A percentile compares a stretch with the other conserved stretches of the same genome.
phyloP scores from a whole-genome alignment of 2,329 filamentous ascomycete genomes.

The Cyphellophora attinorum region DNA sequence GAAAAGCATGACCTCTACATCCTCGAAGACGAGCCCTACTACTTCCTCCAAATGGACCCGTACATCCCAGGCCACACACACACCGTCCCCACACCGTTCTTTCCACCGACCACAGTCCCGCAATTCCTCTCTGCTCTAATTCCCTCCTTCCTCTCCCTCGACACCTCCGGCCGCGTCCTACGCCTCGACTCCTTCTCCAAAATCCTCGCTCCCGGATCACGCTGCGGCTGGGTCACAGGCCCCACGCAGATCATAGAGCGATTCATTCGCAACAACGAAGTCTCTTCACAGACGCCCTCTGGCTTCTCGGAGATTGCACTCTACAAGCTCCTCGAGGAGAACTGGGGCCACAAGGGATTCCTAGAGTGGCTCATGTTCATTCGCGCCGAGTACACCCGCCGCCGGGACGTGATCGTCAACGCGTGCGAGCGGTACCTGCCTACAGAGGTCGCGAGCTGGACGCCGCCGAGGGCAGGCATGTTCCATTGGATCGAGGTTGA shows the following conservation, averaged over 20 bases:
- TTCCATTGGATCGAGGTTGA: constrained; percentile 53
- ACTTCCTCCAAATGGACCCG: constrained; percentile 76
- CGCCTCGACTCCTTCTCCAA: constrained; percentile 92
- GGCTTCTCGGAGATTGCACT: constrained; percentile 77
- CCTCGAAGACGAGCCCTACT: no score
- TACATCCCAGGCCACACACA: constrained; percentile 43
- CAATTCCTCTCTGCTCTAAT: constrained; percentile 66
- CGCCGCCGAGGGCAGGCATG: constrained; percentile 78
- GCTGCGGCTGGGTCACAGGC: constrained; percentile 82
- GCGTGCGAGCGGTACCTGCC: constrained; percentile 76
- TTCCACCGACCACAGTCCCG: constrained; percentile 46
- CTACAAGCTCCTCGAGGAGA: constrained; percentile 83
- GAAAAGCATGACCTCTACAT: constrained; percentile 81
- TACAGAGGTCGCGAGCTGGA: constrained; percentile 66
- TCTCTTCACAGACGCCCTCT: constrained; percentile 72
- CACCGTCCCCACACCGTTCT: constrained; percentile 38
- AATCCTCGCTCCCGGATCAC: constrained; percentile 71
- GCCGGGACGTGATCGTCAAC: constrained; percentile 65
- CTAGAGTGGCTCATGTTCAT: constrained; percentile 80
- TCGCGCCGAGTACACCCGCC: constrained; percentile 67
- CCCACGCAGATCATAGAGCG: constrained; percentile 75
- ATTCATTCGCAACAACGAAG: constrained; percentile 73
- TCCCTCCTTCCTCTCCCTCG: constrained; percentile 69
- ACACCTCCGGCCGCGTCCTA: constrained; percentile 78
- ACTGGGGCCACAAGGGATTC: constrained; percentile 88